These are phyloP conservation scores for Neospermospora avenae DNA, from an alignment of 2,329 filamentous ascomycete genomes.

Conservation along the genomic window DNA sequence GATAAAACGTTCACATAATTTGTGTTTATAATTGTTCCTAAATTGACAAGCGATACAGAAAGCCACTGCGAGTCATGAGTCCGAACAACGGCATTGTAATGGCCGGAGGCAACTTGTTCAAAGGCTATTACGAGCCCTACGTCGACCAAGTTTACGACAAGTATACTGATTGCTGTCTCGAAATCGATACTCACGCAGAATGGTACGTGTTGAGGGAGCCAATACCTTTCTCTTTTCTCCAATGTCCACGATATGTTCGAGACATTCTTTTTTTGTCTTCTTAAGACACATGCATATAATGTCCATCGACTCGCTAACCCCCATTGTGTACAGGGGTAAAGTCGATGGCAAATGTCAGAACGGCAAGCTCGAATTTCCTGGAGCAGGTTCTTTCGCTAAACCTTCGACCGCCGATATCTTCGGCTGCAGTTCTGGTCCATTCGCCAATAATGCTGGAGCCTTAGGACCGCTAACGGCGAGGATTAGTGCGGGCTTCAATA, in stretches of 20 bases:
- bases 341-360: conserved; percentile 46
- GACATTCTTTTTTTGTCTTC: too few relatives aligned
- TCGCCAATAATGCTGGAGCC: conserved; percentile 36
- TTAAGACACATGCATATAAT: too few relatives aligned
- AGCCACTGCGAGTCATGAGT: conserved; percentile 41
- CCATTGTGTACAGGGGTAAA: too few relatives aligned
- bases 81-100: conserved; percentile 39
- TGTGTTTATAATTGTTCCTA: conserved; percentile 58
- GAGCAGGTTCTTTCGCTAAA: conserved; percentile 49
- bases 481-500: conserved; percentile 25
- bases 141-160: conserved; percentile 43
- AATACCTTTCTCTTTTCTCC: too few relatives aligned
- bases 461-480: conserved; percentile 22
- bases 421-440: conserved; percentile 61
- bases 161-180: conserved; percentile 42
- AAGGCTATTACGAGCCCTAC: conserved; percentile 45
- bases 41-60: conserved; percentile 41
- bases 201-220: too few relatives aligned
- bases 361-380: conserved; percentile 37
- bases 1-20: too few relatives aligned
- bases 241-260: too few relatives aligned
- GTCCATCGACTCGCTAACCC: too few relatives aligned
- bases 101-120: conserved; percentile 45
- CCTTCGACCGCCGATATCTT: conserved; percentile 64
- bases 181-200: conserved; percentile 61